Conservation (phyloP, 768 basidiomycete genomes). For the Pleurotus salmoneostramineus region DNA sequence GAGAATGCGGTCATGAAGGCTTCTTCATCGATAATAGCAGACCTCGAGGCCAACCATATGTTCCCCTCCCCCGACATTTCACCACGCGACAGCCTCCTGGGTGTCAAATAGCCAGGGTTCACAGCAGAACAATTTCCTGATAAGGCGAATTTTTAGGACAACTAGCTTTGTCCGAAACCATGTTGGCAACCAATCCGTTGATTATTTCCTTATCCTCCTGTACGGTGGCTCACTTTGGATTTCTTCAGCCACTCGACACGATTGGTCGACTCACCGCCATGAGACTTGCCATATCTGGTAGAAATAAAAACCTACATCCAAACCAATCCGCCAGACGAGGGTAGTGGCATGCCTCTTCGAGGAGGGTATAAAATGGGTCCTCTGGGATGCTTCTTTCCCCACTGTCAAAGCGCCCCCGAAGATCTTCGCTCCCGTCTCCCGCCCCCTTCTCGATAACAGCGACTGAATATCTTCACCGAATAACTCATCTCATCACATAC, state of each 20-base stretch:
- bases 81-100: background rate
- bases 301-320: slow-evolving; percentile 2
- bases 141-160: background rate
- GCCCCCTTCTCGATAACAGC: background rate
- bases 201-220: slow-evolving; percentile 7
- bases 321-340: slow-evolving; percentile 6
- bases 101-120: background rate
- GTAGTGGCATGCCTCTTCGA: background rate
- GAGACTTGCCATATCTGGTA: slow-evolving; percentile 5
- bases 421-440: background rate
- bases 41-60: no score
- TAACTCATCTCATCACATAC: no score
- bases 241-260: slow-evolving; percentile 3
- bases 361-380: slow-evolving; percentile 4
- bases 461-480: no score
- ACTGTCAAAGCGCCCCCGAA: slow-evolving; percentile 1
- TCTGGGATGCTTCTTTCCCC: background rate
- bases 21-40: no score
- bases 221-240: slow-evolving; percentile 8
- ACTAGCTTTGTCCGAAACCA: background rate
- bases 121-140: background rate
- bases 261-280: background rate
- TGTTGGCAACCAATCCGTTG: slow-evolving; percentile 5
- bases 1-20: no score
- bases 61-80: background rate